These are phyloP conservation scores for Populus pruinosa DNA, from an alignment of 345 rosid genomes.

Conservation along the genomic window DNA sequence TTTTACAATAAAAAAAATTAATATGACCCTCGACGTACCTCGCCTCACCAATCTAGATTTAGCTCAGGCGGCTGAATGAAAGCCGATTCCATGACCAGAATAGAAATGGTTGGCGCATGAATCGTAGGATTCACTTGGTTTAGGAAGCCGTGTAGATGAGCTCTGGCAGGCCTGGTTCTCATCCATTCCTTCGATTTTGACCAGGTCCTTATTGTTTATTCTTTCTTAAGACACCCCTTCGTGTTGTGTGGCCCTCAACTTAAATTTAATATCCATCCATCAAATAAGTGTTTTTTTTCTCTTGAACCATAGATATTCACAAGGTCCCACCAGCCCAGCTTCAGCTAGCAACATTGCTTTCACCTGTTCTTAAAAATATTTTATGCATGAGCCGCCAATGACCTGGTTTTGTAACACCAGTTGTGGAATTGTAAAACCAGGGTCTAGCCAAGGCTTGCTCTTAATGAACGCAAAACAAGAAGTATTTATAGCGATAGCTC, in stretches of 20 bases:
- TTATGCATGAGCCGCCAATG: background rate
- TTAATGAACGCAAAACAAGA: background rate
- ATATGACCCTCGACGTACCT: no score
- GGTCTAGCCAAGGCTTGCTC: background rate
- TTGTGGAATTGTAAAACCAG: background rate
- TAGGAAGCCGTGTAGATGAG: background rate
- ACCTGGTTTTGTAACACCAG: background rate
- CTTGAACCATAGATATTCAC: background rate
- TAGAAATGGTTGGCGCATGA: background rate
- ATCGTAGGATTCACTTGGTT: background rate
- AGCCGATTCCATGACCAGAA: background rate
- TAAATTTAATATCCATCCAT: no score
- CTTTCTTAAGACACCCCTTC: background rate
- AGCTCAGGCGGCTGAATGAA: background rate
- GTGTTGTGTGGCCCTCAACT: no score
- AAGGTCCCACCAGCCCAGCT: background rate
- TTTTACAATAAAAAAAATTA: no score
- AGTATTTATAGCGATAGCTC: background rate
- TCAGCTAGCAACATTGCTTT: background rate
- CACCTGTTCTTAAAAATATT: background rate
- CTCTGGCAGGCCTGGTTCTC: background rate
- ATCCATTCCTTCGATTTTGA: background rate
- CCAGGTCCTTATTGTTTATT: background rate
- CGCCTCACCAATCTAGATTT: no score
- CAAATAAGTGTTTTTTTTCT: no score